Evolutionary conservation across 176 grass and related monocot genomes (phyloP).

Genomic region (Elymus sibiricus): DNA sequence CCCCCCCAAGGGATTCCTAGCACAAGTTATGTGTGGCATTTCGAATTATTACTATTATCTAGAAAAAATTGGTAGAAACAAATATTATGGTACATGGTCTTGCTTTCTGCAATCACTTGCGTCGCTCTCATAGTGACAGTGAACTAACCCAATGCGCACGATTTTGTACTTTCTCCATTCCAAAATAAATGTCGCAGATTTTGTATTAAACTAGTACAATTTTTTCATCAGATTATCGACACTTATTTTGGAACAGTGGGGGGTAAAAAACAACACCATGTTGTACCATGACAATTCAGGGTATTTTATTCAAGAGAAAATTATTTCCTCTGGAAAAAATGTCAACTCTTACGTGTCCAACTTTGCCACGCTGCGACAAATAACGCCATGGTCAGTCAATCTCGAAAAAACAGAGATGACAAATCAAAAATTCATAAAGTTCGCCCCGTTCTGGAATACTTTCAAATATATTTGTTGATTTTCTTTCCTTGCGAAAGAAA

Average conservation of each 20-base stretch:
- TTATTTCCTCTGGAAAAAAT: background rate
- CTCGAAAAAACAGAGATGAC: background rate
- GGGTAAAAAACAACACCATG: no score
- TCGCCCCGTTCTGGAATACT: background rate
- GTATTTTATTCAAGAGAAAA: background rate
- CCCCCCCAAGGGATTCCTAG: background rate
- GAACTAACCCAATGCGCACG: background rate
- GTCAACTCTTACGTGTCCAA: background rate
- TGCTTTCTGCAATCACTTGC: background rate
- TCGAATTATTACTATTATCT: background rate
- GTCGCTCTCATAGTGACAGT: background rate
- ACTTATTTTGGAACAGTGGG: no score
- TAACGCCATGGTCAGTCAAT: background rate
- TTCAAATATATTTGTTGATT: no score
- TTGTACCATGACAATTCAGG: background rate
- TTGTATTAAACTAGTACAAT: no score
- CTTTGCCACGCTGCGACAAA: background rate
- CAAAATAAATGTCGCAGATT: no score
- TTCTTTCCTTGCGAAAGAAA: background rate
- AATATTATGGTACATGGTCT: background rate
- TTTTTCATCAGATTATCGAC: no score
- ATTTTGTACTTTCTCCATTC: no score
- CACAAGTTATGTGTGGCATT: background rate
- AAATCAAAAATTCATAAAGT: background rate
- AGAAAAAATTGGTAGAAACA: no score